These are phyloP conservation scores for Clonostachys sp. DNA, from an alignment of 2,329 filamentous ascomycete genomes.

Conservation along the genomic window DNA sequence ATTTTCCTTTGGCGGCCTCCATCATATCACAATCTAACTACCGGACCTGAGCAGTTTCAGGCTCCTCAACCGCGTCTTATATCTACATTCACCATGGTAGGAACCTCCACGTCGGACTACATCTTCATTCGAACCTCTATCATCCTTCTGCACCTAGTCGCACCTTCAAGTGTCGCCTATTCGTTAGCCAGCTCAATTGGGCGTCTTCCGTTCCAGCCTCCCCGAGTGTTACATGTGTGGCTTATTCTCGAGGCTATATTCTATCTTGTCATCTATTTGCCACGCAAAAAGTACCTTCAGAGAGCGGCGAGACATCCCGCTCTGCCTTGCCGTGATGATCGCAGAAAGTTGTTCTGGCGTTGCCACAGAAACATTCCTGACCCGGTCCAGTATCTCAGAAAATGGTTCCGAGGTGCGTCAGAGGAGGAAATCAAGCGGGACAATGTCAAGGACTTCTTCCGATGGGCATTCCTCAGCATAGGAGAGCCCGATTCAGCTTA, in stretches of 20 bases:
- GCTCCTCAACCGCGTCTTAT: too few relatives aligned
- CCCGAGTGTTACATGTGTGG: conserved; percentile 32
- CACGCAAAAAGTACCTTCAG: conserved; percentile 45
- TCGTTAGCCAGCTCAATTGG: conserved; percentile 19
- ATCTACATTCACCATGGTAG: conserved; percentile 6
- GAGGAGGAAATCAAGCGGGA: conserved; percentile 48
- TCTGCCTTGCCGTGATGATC: conserved; percentile 32
- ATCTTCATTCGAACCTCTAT: conserved; percentile 40
- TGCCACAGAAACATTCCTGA: conserved; percentile 48
- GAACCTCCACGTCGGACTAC: conserved; percentile 12
- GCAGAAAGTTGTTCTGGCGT: conserved; percentile 42
- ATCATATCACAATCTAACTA: too few relatives aligned
- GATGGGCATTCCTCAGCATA: conserved; percentile 55
- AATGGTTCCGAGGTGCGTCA: conserved; percentile 54
- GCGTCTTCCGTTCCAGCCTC: conserved; percentile 14
- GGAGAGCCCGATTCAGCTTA: conserved; percentile 34
- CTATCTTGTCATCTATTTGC: conserved; percentile 47
- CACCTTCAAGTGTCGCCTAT: conserved; percentile 43
- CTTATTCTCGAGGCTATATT: conserved; percentile 47
- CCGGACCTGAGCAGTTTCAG: too few relatives aligned
- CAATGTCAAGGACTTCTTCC: conserved; percentile 55
- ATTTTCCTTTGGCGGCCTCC: too few relatives aligned
- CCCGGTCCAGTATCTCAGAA: conserved; percentile 43
- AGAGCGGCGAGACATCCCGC: conserved; percentile 43
- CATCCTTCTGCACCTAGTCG: conserved; percentile 38